phyloP scores from a whole-genome alignment of 768 basidiomycete genomes.

The Hemileccinum rubropunctum region DNA sequence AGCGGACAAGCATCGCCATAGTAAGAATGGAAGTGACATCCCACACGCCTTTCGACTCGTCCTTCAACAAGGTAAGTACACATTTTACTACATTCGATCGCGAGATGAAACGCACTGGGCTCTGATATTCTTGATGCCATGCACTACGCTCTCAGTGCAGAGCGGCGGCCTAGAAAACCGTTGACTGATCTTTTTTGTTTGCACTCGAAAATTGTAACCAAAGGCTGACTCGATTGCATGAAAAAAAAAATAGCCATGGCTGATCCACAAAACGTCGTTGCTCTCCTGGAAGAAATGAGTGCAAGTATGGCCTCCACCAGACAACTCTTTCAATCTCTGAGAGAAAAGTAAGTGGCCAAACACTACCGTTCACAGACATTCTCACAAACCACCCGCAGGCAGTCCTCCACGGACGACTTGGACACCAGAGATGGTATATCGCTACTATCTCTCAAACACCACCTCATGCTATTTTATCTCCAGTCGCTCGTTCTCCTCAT shows the following conservation, averaged over 20 bases:
- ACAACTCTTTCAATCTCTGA: conserved; percentile 50
- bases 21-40: conserved; percentile 2
- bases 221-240: conserved; percentile 10
- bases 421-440: conserved; percentile 83
- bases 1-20: conserved; percentile 13
- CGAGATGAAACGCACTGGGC: conserved; percentile 64
- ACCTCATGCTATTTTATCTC: conserved; percentile 79
- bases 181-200: conserved; percentile 42
- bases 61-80: conserved; percentile 1
- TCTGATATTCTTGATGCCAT: conserved; percentile 51
- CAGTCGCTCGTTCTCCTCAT: conserved; percentile 77
- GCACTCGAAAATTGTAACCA: not conserved
- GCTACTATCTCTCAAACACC: conserved; percentile 83
- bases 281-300: conserved; percentile 54
- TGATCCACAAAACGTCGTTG: conserved; percentile 15
- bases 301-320: conserved; percentile 60
- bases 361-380: not conserved
- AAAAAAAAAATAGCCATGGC: conserved; percentile 13
- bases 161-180: conserved; percentile 68
- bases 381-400: conserved; percentile 26
- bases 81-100: not conserved
- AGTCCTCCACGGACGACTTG: conserved; percentile 33
- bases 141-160: conserved; percentile 46
- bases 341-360: conserved; percentile 46
- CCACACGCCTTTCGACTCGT: not conserved